Base-by-base conservation (phyloP, 2,329 filamentous ascomycete genomes). In the Neospermospora avenae region DNA sequence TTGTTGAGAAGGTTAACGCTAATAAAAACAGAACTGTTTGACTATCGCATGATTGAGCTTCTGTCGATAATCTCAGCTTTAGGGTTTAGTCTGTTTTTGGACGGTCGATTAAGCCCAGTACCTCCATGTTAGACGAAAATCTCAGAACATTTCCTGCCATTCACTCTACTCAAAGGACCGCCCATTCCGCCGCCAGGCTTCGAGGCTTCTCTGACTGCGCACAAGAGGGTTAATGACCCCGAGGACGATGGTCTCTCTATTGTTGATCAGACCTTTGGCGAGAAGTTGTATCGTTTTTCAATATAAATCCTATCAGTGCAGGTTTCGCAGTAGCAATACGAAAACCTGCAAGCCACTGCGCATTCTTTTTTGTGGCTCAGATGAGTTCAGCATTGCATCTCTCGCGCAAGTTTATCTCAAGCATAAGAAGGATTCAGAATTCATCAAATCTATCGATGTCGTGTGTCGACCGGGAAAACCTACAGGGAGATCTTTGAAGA, bases 331-430 rank as follows among this genome's bases (percentile, higher is more conserved):
- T 20, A 10, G 6, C 5, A 31, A 31, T 31, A 48, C 42, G 20
- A 57, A 49, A 48, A 25, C 52, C 11, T 68, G 67, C 24, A 70
- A 85, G 4, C 89, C 91, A 3, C 79, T 99, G 34, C 83, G 87
- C 35, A 91, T 99, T 57, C 82, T 99, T 3, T 99, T 97, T 76
- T 98, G 93, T 76, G 95, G 95, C 64, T 95, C 93, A 3, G 95
- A 99, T 74, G 81, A 86, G 2, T 96, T 98, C 75, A 97, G 93
- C 77, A 88, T 88, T 69, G 83, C 82, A 55, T 91, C 91, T 1
- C 78, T 99, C 53, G 77, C 77, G 60, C 89, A 89, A 5, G 77
- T 99, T 35, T 74, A 88, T 67, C 70, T 76, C 4, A 88, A 91
- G 70, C 81, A 86, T 55, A 62, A 73, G 25, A 70, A 69, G 56